Percentiles rank a stretch among this genome's conserved stretches.
Evolutionary conservation across 2,329 filamentous ascomycete species (phyloP).

Genomic region (Diaporthe australafricana): DNA sequence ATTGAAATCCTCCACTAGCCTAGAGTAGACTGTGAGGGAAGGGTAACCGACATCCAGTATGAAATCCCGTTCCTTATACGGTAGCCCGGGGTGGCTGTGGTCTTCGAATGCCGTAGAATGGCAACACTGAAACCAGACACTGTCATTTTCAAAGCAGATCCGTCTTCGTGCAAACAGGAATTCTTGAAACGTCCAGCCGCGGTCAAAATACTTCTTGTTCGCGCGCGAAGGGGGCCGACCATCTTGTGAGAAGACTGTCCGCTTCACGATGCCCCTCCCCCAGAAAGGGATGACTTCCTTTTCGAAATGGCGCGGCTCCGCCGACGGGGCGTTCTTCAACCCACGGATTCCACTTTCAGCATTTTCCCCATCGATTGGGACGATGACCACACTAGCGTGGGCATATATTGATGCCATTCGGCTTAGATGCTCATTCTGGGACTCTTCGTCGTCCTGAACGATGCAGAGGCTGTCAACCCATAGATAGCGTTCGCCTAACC

Average conservation of each 20-base stretch:
- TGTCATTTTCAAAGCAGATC: slow-evolving; percentile 13
- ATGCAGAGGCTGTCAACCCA: slow-evolving; percentile 28
- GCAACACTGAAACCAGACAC: slow-evolving; percentile 3
- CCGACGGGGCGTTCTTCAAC: not conserved
- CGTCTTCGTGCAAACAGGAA: slow-evolving; percentile 7
- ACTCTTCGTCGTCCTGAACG: not conserved
- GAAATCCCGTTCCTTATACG: not conserved
- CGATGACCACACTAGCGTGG: slow-evolving; percentile 11
- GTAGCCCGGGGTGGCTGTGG: not conserved
- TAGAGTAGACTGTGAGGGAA: not conserved
- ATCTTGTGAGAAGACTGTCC: not conserved
- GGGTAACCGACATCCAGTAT: slow-evolving; percentile 1
- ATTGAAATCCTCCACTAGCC: slow-evolving; percentile 25
- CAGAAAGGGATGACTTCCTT: not conserved
- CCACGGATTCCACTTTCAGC: not conserved
- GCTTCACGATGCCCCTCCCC: not conserved
- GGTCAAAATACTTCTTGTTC: not conserved
- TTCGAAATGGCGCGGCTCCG: not conserved
- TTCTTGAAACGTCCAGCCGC: slow-evolving; percentile 30
- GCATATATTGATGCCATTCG: slow-evolving; percentile 24
- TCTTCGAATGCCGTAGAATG: not conserved
- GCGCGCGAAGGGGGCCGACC: not conserved
- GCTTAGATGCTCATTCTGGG: not conserved
- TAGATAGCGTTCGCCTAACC: slow-evolving; percentile 24
- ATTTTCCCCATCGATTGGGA: slow-evolving; percentile 1